These are phyloP conservation scores for Nitzschia sp. DNA, from an alignment of 108 stramenopile genomes.

Conservation along the genomic window DNA sequence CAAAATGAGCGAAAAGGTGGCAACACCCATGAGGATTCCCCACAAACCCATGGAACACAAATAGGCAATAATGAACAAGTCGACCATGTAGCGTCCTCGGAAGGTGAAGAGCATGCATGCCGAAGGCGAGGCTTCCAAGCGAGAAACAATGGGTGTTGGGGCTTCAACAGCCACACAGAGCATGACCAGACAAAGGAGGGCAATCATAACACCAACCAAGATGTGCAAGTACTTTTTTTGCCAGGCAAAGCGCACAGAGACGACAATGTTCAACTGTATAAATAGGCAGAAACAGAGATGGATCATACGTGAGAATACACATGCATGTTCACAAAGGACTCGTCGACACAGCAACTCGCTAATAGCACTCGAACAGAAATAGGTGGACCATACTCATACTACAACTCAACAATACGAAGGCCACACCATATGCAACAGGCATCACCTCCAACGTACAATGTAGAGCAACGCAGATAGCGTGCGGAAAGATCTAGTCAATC, in stretches of 20 bases:
- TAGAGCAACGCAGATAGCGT: slow-evolving; percentile 62
- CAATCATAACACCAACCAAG: slow-evolving; percentile 40
- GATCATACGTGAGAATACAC: too few relatives aligned
- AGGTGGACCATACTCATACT: too few relatives aligned
- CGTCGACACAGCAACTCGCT: too few relatives aligned
- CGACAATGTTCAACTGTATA: slow-evolving; percentile 45
- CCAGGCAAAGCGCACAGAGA: slow-evolving; percentile 41
- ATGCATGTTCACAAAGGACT: too few relatives aligned
- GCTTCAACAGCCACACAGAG: slow-evolving; percentile 57
- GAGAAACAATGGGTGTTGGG: slow-evolving; percentile 38
- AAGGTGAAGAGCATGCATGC: slow-evolving; percentile 56
- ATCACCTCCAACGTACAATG: slow-evolving; percentile 37
- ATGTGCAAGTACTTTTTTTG: slow-evolving; percentile 42
- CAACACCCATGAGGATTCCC: slow-evolving; percentile 49
- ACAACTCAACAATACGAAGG: too few relatives aligned
- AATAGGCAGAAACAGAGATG: too few relatives aligned
- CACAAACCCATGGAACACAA: slow-evolving; percentile 60
- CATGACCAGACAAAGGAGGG: slow-evolving; percentile 47
- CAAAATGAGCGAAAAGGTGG: slow-evolving; percentile 57
- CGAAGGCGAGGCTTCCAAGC: slow-evolving; percentile 44
- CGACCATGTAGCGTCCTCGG: slow-evolving; percentile 66
- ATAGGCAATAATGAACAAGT: slow-evolving; percentile 50
- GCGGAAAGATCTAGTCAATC: slow-evolving; percentile 62
- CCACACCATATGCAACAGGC: background rate
- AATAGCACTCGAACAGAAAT: too few relatives aligned